These are phyloP conservation scores for Wickerhamiella parazyma DNA, from an alignment of 805 yeast species.

Conservation along the genomic window DNA sequence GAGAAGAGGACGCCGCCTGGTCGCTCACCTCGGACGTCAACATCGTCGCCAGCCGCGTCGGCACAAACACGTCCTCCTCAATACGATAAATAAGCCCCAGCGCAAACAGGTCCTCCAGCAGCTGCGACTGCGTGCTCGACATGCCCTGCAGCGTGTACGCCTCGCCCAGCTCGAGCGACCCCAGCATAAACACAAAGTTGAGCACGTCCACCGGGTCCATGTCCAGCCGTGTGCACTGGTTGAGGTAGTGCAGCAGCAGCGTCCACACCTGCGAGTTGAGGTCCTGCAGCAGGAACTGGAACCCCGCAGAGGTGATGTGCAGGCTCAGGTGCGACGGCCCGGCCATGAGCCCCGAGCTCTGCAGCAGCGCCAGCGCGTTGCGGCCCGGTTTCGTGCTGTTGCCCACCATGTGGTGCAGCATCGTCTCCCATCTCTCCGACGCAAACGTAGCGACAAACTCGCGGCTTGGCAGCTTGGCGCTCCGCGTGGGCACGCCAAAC, in stretches of 20 bases:
- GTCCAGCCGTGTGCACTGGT: conserved; percentile 65
- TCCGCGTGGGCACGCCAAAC: conserved; percentile 59
- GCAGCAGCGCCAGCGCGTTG: conserved; percentile 66
- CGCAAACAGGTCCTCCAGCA: conserved; percentile 82
- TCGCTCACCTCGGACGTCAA: conserved; percentile 59
- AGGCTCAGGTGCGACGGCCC: conserved; percentile 27
- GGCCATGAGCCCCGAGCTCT: conserved; percentile 81
- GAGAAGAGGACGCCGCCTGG: conserved; percentile 21
- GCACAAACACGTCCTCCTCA: conserved; percentile 59
- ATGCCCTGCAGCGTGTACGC: conserved; percentile 62
- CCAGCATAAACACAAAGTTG: conserved; percentile 84
- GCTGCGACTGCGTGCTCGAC: conserved; percentile 65
- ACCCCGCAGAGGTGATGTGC: conserved; percentile 79
- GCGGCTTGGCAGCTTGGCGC: conserved; percentile 35
- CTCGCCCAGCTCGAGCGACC: conserved; percentile 81
- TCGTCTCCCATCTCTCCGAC: conserved; percentile 82
- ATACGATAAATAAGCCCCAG: conserved; percentile 71
- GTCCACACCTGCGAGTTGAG: conserved; percentile 94
- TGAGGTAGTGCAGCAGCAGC: conserved; percentile 68
- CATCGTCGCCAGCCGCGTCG: conserved; percentile 81
- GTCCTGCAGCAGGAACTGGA: conserved; percentile 86
- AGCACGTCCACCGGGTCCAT: conserved; percentile 96
- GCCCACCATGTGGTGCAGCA: conserved; percentile 91
- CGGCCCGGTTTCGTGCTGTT: conserved; percentile 53
- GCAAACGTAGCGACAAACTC: conserved; percentile 68